These are phyloP conservation scores for Monosporascus sp. DNA, from an alignment of 2,329 filamentous ascomycete species.

Conservation along the genomic window DNA sequence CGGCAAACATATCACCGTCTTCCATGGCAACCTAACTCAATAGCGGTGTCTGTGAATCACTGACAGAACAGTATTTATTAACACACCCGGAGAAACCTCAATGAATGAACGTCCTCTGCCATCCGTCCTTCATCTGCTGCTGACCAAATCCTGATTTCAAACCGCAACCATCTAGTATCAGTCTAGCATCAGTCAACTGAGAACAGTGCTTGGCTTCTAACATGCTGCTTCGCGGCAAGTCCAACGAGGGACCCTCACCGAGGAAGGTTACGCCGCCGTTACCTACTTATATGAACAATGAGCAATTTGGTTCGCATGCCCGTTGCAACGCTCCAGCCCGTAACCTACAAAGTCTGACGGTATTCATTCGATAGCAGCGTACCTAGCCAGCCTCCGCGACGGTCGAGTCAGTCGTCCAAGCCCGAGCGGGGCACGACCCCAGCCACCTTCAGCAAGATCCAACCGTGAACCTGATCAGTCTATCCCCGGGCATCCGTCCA, in stretches of 20 bases:
- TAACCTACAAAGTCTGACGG: background rate
- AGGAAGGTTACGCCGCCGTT: constrained; percentile 57
- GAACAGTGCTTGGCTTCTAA: background rate
- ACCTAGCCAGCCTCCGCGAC: constrained; percentile 65
- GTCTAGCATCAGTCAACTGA: background rate
- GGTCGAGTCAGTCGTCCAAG: constrained; percentile 64
- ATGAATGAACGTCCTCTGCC: no score
- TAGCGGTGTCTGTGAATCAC: background rate
- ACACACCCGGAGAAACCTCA: background rate
- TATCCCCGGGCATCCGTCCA: constrained; percentile 23
- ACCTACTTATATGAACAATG: constrained; percentile 60
- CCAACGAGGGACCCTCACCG: constrained; percentile 29
- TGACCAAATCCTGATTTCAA: no score
- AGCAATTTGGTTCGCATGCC: constrained; percentile 55
- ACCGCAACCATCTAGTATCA: background rate
- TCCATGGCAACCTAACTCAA: background rate
- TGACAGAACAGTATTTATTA: background rate
- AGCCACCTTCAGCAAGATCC: constrained; percentile 33
- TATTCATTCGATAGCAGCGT: constrained; percentile 48
- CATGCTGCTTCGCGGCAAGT: constrained; percentile 23
- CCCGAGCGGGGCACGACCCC: constrained; percentile 66
- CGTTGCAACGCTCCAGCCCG: background rate
- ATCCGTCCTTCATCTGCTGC: no score
- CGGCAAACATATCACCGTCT: background rate
- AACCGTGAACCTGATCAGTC: constrained; percentile 26